Evolutionary conservation across 352 stramenopile genomes (phyloP).

Genomic region (Salisapilia sapeloensis): DNA sequence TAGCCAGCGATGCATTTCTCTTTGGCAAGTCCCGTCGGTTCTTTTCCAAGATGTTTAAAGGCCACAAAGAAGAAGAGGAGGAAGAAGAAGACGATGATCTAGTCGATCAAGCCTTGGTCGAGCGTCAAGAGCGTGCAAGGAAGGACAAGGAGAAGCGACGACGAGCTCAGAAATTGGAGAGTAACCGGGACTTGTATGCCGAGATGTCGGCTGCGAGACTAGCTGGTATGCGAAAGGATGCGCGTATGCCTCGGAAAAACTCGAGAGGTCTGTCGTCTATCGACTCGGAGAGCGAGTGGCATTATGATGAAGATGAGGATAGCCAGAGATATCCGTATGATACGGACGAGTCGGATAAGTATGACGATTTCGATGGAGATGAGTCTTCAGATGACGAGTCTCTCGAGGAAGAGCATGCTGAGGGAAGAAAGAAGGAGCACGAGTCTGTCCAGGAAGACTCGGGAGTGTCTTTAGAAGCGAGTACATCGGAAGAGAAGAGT

Average conservation of each 20-base stretch:
- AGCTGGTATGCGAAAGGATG: conserved; percentile 37
- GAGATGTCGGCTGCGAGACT: conserved; percentile 52
- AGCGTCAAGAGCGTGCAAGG: conserved; percentile 21
- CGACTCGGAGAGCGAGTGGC: conserved; percentile 1
- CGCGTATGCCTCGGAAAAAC: conserved; percentile 24
- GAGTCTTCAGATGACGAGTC: conserved; percentile 1
- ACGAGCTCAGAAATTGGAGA: conserved; percentile 48
- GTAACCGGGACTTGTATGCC: conserved; percentile 48
- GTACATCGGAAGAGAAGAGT: no score
- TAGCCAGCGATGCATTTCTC: conserved; percentile 33
- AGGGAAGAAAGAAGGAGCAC: not conserved
- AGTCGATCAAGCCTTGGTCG: conserved; percentile 25
- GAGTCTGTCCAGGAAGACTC: not conserved
- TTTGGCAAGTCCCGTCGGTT: conserved; percentile 44
- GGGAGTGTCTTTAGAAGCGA: no score
- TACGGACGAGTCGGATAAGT: not conserved
- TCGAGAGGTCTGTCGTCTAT: conserved; percentile 6
- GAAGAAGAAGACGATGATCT: conserved; percentile 20
- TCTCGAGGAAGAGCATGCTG: not conserved
- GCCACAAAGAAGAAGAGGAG: conserved; percentile 4
- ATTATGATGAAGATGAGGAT: conserved; percentile 6
- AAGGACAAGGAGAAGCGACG: conserved; percentile 33
- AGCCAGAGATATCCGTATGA: not conserved
- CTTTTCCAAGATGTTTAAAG: conserved; percentile 24
- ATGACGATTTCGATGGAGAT: conserved; percentile 1